Base-by-base conservation (phyloP, 2,329 filamentous ascomycete species). In the Cercospora berteroae region DNA sequence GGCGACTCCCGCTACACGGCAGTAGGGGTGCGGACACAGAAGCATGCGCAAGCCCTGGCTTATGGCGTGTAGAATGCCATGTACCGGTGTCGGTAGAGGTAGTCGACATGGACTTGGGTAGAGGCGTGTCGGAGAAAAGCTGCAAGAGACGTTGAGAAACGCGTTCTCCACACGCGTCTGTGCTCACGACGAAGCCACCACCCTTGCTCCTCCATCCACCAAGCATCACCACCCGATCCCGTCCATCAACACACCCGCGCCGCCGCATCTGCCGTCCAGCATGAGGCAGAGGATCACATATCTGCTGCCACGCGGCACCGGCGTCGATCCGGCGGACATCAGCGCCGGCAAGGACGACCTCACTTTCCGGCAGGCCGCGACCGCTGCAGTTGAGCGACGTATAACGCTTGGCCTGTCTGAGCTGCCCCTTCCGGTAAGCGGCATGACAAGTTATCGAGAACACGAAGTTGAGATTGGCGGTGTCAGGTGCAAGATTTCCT, bases 211-310 rank as follows among this genome's bases (percentile, higher is more conserved):
- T 57, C 55, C 31, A n/a, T 18, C 16, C 23, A 9, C 3, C 23
- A n/a, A 52, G 7, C 25, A 33, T 20, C 20, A 50, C 9, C 16
- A 55, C 27, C 7, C 16, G 4, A 20, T 48, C 18, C n/a, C 25
- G 3, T 23, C 23, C 60, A 52, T 27, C 48, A 63, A 63, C 60
- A 44, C 50, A 18, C 48, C 13, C 27, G 4, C 25, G 23, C 29
- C 39, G 31, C n/a, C 52, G 33, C 23, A 63, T 33, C 48, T 42
- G 25, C 33, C 20, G 36, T 20, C 25, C 29, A 70, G 48, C 44
- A 93, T 94, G 91, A 88, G 90, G 73, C 88, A 93, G 80, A 85
- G 92, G 80, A 88, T 93, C 73, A 96, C 94, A 0, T 95, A 82
- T 69, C 68, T 93, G 71, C 82, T 96, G 63, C 84, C 86, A 23